Evolutionary conservation across 495 filamentous ascomycete genomes (phyloP).

Genomic region (Aspergillus olivimuriae): DNA sequence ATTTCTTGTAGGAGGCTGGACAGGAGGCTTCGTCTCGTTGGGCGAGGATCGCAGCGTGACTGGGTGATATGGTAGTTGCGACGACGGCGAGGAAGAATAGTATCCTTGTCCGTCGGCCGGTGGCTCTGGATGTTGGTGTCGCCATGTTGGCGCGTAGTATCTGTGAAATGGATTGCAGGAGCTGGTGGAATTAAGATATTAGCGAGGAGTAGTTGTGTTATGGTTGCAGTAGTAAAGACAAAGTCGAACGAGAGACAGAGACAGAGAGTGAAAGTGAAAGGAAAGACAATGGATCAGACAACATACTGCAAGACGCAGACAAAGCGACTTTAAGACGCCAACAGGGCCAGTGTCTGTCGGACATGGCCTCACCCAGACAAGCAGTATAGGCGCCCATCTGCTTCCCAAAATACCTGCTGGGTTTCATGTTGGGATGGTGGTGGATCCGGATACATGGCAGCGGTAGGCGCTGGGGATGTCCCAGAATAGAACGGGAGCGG

Average conservation of each 20-base stretch:
- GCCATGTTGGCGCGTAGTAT: slow-evolving; percentile 14
- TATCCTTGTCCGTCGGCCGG: slow-evolving; percentile 7
- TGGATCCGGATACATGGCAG: neutral
- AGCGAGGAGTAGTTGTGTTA: neutral
- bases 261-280: no score
- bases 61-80: slow-evolving; percentile 20
- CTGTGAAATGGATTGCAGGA: neutral
- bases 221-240: neutral
- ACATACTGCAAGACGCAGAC: no score
- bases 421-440: neutral
- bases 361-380: neutral
- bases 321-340: neutral
- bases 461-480: slow-evolving; percentile 1
- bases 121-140: slow-evolving; percentile 4
- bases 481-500: neutral
- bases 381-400: neutral
- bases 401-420: neutral
- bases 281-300: no score
- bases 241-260: no score
- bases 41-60: slow-evolving; percentile 25
- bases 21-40: slow-evolving; percentile 36
- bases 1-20: slow-evolving; percentile 41
- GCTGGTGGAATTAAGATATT: neutral
- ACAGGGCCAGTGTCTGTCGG: neutral
- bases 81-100: slow-evolving; percentile 22